Base-by-base conservation (phyloP, 2,329 filamentous ascomycete species). In the Dactylellina leptospora region DNA sequence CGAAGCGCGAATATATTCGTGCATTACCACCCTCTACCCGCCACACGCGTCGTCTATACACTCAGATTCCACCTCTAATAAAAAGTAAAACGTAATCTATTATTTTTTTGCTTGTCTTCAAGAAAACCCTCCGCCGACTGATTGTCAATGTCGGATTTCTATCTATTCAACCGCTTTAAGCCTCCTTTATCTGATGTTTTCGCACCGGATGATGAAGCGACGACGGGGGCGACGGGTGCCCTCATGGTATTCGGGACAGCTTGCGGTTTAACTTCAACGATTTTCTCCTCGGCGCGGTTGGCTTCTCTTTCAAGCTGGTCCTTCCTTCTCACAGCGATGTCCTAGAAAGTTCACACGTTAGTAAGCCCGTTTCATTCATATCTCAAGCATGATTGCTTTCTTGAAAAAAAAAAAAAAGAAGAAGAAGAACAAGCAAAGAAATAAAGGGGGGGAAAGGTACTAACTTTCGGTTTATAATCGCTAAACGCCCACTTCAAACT, bases 261-360 rank as follows among this genome's bases (percentile, higher is more conserved):
- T 75, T 80, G 78, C 68, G 78, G 79, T 68, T 81, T 80, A 59
- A 79, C 20, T 6, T 53, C 75, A 75, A 83, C 80, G 63, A 81
- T 81, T 56, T 78, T 79, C 50, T 83, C 84, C 64, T 83, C 83
- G 79, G 89, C 90, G 75, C 93, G 85, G 74, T 84, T 83, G 62
- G 85, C 82, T 82, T 97, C 93, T 44, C 88, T 84, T 79, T 88
- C 86, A 9, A 96, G 82, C 84, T 99, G 95, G 78, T 99, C 95
- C 2, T 90, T 88, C 66, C 95, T 84, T 74, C 95, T 85, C 56
- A 90, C 83, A 1, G 95, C 93, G 78, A 99, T 97, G 79, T 97
- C 95, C 79, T 71, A 50, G 1, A 50, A 40, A 1, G 27, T 16
- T 13, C 3, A 38, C 4, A 40, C 16, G 16, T 55, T 44, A 58